Conservation (phyloP, 345 rosid genomes). For the Cardamine resedifolia region DNA sequence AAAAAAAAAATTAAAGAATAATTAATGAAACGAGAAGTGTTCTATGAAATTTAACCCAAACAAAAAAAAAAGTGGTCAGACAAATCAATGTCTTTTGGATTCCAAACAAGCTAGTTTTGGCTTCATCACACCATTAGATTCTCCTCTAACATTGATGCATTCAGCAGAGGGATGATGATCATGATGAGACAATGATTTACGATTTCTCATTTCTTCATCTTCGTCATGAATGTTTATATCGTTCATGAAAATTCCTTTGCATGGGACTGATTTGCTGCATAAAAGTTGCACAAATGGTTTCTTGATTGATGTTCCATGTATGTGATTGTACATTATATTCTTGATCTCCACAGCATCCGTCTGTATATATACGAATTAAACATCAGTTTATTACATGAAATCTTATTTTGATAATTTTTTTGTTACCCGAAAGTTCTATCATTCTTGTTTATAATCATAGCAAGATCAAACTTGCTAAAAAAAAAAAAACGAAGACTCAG, state of each 20-base stretch:
- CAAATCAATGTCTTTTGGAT: background rate
- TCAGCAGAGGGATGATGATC: slow-evolving; percentile 20
- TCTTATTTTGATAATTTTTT: background rate
- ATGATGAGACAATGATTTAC: background rate
- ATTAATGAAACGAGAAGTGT: background rate
- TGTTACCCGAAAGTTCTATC: background rate
- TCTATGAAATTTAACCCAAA: background rate
- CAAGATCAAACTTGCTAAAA: background rate
- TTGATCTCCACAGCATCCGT: slow-evolving; percentile 43
- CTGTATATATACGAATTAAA: slow-evolving; percentile 31
- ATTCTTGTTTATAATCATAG: background rate
- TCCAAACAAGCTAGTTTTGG: slow-evolving; percentile 41
- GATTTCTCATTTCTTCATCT: background rate
- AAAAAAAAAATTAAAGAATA: background rate
- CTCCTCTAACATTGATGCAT: slow-evolving; percentile 46
- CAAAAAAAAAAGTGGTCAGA: too few species aligned
- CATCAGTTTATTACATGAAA: background rate
- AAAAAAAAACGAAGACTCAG: background rate
- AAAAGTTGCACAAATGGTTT: slow-evolving; percentile 31
- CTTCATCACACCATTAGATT: slow-evolving; percentile 25
- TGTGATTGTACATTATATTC: slow-evolving; percentile 32
- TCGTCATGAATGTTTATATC: slow-evolving; percentile 29
- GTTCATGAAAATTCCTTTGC: slow-evolving; percentile 40
- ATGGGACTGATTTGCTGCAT: slow-evolving; percentile 46
- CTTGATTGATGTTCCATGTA: slow-evolving; percentile 39